Conservation (phyloP, 148 eudicot genomes). For the Agrostemma githago region DNA sequence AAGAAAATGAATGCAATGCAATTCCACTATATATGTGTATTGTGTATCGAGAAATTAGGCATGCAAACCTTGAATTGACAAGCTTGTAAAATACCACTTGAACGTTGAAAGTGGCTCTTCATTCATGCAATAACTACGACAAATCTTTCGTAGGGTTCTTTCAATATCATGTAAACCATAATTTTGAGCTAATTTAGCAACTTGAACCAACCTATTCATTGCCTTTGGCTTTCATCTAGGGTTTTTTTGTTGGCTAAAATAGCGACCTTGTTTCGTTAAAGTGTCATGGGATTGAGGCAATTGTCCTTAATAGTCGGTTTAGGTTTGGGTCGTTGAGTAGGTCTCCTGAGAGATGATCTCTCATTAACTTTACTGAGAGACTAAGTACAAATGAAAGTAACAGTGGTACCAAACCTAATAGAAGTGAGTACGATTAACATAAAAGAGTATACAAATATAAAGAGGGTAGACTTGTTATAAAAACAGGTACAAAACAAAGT, state of each 20-base stretch:
- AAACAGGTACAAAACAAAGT: too few species aligned
- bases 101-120: slow-evolving; percentile 4
- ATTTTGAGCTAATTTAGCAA: not conserved
- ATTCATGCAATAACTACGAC: slow-evolving; percentile 5
- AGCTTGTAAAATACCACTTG: not conserved
- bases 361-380: too few species aligned
- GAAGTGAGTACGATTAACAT: too few species aligned
- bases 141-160: slow-evolving; percentile 6
- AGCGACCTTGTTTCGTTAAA: too few species aligned
- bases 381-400: too few species aligned
- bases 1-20: slow-evolving; percentile 6
- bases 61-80: slow-evolving; percentile 6
- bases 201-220: not conserved
- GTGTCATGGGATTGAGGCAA: not conserved
- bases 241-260: too few species aligned
- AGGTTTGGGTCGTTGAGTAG: too few species aligned
- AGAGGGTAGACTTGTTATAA: too few species aligned
- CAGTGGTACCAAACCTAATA: too few species aligned
- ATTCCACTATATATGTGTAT: not conserved
- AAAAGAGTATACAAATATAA: too few species aligned
- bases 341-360: too few species aligned
- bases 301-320: not conserved
- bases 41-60: not conserved
- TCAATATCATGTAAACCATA: not conserved
- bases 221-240: not conserved